Evolutionary conservation across 352 stramenopile species (phyloP).

Genomic region (Pythium phragmitis): DNA sequence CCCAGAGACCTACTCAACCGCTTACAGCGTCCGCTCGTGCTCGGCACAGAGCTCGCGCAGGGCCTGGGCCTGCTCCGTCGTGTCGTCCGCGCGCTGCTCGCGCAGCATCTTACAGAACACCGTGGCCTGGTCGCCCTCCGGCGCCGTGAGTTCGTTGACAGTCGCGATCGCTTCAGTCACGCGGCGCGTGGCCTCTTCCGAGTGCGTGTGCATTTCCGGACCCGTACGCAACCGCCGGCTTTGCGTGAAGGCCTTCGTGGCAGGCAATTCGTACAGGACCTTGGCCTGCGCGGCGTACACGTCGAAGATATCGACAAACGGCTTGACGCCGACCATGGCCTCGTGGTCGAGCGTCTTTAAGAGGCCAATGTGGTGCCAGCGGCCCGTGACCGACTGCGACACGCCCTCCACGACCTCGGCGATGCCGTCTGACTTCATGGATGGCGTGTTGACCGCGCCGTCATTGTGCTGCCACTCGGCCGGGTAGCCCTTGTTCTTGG

Average conservation of each 20-base stretch:
- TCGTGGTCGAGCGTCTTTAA: slow-evolving; percentile 31
- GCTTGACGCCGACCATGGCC: slow-evolving; percentile 27
- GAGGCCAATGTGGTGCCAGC: slow-evolving; percentile 30
- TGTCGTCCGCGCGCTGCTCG: neutral
- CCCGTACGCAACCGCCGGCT: slow-evolving; percentile 8
- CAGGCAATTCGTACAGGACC: slow-evolving; percentile 28
- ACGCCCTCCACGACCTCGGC: slow-evolving; percentile 24
- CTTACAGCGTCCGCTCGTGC: slow-evolving; percentile 9
- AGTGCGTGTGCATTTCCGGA: slow-evolving; percentile 15
- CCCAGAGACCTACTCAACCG: no score
- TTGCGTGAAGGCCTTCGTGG: neutral
- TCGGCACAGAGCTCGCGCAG: slow-evolving; percentile 7
- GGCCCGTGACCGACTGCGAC: slow-evolving; percentile 22
- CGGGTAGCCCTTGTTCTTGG: slow-evolving; percentile 24
- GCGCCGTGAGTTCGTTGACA: slow-evolving; percentile 12
- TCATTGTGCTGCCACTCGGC: slow-evolving; percentile 34
- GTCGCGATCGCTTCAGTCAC: slow-evolving; percentile 13
- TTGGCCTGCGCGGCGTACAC: slow-evolving; percentile 23
- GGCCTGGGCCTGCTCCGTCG: slow-evolving; percentile 2
- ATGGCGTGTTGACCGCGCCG: slow-evolving; percentile 30
- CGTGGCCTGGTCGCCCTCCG: neutral
- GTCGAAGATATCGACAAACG: slow-evolving; percentile 22
- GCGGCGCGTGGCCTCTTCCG: slow-evolving; percentile 15
- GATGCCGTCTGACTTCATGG: slow-evolving; percentile 27
- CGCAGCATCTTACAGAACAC: slow-evolving; percentile 3